Percentiles rank a stretch among this genome's conserved stretches.
These are phyloP conservation scores for Scutellaria galericulata DNA, from an alignment of 257 asterid genomes.

Conservation along the genomic window DNA sequence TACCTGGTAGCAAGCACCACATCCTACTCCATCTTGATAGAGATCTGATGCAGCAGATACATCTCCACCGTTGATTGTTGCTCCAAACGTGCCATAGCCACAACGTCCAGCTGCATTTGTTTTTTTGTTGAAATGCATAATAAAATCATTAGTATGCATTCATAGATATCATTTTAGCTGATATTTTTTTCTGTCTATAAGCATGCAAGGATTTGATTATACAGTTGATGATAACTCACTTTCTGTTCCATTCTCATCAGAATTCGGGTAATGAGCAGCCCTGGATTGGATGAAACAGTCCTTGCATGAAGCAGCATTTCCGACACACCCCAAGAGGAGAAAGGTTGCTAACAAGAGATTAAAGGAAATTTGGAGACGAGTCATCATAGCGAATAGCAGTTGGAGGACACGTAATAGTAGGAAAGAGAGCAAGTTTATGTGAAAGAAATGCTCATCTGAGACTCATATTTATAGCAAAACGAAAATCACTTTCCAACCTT, in stretches of 20 bases:
- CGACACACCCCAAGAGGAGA: constrained; percentile 44
- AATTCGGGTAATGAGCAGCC: constrained; percentile 71
- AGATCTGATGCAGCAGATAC: constrained; percentile 83
- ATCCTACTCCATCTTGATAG: constrained; percentile 71
- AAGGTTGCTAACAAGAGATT: constrained; percentile 38
- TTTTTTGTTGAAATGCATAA: neutral
- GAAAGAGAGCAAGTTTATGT: constrained; percentile 36
- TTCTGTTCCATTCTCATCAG: constrained; percentile 80
- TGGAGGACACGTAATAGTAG: constrained; percentile 25
- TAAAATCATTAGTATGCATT: constrained; percentile 7
- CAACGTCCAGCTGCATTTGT: constrained; percentile 71
- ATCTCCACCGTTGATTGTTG: constrained; percentile 75
- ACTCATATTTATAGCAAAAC: constrained; percentile 50
- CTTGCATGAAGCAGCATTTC: constrained; percentile 53
- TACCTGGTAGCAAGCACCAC: constrained; percentile 90
- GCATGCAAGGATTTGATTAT: neutral
- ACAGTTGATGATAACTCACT: constrained; percentile 44
- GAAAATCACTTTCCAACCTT: constrained; percentile 21
- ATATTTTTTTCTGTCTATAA: neutral
- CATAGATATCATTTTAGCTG: neutral
- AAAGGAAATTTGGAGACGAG: constrained; percentile 32
- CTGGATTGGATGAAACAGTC: constrained; percentile 70
- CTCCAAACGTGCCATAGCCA: constrained; percentile 75
- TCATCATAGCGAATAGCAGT: constrained; percentile 38
- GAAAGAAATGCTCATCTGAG: constrained; percentile 30